Evolutionary conservation across 108 stramenopile species (phyloP).

Genomic region (Cyclostephanos invisitatus): DNA sequence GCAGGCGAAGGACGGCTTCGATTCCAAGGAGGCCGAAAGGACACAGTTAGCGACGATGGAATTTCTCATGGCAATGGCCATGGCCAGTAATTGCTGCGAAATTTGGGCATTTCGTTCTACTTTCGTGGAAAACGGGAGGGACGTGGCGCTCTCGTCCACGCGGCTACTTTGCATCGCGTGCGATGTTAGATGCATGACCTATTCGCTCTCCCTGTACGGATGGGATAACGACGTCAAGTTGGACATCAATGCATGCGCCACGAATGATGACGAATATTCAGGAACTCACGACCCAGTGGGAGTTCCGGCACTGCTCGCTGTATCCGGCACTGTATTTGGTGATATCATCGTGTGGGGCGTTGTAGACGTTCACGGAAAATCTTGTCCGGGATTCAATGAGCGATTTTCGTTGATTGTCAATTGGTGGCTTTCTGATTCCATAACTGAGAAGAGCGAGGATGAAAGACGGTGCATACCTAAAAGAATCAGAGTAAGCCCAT

Average conservation of each 20-base stretch:
- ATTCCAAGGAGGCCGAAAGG: not conserved
- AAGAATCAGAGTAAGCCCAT: conserved; percentile 7
- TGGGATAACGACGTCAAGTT: conserved; percentile 5
- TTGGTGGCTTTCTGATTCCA: conserved; percentile 17
- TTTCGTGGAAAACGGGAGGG: not conserved
- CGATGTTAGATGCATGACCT: conserved; percentile 56
- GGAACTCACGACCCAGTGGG: not conserved
- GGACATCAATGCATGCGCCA: not conserved
- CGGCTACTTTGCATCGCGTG: conserved; percentile 35
- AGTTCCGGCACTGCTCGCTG: conserved; percentile 32
- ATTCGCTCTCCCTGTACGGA: conserved; percentile 47
- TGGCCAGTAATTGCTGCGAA: conserved; percentile 56
- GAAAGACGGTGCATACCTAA: not conserved
- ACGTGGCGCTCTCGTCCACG: conserved; percentile 7
- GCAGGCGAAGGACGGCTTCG: not conserved
- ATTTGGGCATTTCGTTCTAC: conserved; percentile 46
- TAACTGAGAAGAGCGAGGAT: not conserved
- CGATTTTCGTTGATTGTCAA: conserved; percentile 26
- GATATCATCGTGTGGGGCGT: conserved; percentile 54
- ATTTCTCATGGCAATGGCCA: conserved; percentile 55
- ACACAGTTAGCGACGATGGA: conserved; percentile 2
- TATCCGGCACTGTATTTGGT: conserved; percentile 66
- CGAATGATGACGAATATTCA: conserved; percentile 10
- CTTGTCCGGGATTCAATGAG: conserved; percentile 3
- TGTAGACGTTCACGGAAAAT: conserved; percentile 3